Conservation (phyloP, 2,329 filamentous ascomycete genomes). For the Blumeria graminis region DNA sequence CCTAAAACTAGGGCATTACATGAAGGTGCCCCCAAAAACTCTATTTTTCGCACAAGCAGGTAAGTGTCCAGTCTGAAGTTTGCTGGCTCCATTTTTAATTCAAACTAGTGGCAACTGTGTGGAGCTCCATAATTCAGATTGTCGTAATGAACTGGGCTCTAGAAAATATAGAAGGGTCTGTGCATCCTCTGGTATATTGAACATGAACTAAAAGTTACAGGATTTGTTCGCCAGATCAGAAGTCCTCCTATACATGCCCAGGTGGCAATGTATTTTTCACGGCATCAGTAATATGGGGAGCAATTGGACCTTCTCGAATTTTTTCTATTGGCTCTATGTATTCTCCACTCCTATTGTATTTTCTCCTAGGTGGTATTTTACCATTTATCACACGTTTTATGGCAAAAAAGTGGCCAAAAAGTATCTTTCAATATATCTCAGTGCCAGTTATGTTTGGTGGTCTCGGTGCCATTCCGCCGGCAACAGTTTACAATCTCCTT, state of each 20-base stretch:
- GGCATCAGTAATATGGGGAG: slow-evolving; percentile 47
- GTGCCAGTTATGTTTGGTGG: slow-evolving; percentile 46
- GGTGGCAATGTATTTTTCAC: slow-evolving; percentile 34
- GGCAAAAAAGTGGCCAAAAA: slow-evolving; percentile 33
- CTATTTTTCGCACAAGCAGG: slow-evolving; percentile 35
- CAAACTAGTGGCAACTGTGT: slow-evolving; percentile 34
- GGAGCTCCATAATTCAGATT: slow-evolving; percentile 43
- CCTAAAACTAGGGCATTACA: slow-evolving; percentile 27
- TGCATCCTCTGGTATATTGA: background rate
- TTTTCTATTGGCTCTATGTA: slow-evolving; percentile 38
- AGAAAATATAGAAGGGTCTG: slow-evolving; percentile 25
- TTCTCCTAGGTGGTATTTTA: slow-evolving; percentile 37
- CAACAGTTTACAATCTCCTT: slow-evolving; percentile 40
- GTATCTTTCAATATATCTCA: slow-evolving; percentile 38
- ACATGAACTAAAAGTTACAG: slow-evolving; percentile 7
- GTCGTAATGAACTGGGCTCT: slow-evolving; percentile 37
- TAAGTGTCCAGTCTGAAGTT: background rate
- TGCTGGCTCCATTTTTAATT: background rate
- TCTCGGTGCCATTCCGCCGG: slow-evolving; percentile 37
- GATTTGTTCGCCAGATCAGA: slow-evolving; percentile 32
- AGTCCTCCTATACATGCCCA: slow-evolving; percentile 27
- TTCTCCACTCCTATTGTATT: slow-evolving; percentile 42
- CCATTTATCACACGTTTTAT: slow-evolving; percentile 35
- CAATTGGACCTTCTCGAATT: slow-evolving; percentile 45
- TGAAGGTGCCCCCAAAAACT: slow-evolving; percentile 35